These are phyloP conservation scores for Pseudomonodictys pantanalensis DNA, from an alignment of 495 filamentous ascomycete genomes.

Conservation along the genomic window DNA sequence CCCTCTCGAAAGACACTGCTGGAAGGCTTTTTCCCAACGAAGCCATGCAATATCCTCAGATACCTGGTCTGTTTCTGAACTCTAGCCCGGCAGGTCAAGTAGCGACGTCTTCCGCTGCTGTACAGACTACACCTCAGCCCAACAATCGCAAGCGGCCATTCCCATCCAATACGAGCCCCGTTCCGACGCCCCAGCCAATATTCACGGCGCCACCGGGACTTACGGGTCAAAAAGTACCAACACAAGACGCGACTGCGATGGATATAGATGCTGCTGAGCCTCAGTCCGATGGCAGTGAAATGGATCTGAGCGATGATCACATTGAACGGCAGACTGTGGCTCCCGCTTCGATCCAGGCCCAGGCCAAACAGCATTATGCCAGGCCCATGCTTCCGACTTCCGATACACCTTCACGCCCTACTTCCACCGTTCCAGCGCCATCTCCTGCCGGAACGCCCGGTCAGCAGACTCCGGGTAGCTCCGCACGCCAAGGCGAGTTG, in stretches of 20 bases:
- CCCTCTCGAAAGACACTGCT: too few relatives aligned
- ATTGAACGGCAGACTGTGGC: slow-evolving; percentile 39
- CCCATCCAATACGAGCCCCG: too few relatives aligned
- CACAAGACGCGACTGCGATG: slow-evolving; percentile 61
- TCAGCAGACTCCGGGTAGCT: slow-evolving; percentile 38
- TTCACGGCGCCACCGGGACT: too few relatives aligned
- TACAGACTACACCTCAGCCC: too few relatives aligned
- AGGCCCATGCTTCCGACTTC: slow-evolving; percentile 49
- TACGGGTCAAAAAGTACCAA: too few relatives aligned
- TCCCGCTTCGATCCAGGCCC: slow-evolving; percentile 4
- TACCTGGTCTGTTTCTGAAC: slow-evolving; percentile 57
- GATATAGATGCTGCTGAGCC: slow-evolving; percentile 77
- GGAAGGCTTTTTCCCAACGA: too few relatives aligned
- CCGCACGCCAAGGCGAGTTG: slow-evolving; percentile 56
- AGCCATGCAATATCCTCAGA: too few relatives aligned
- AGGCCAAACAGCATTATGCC: neutral
- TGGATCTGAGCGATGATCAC: slow-evolving; percentile 48
- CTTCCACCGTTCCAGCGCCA: slow-evolving; percentile 14
- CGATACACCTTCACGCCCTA: slow-evolving; percentile 35
- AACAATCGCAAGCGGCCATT: slow-evolving; percentile 9
- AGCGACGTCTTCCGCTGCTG: too few relatives aligned
- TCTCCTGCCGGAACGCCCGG: slow-evolving; percentile 41
- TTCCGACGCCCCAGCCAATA: too few relatives aligned
- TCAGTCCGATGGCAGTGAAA: slow-evolving; percentile 45
- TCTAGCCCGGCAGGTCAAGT: too few relatives aligned